Base-by-base conservation (phyloP, 345 rosid genomes). In the Physaria fendleri region DNA sequence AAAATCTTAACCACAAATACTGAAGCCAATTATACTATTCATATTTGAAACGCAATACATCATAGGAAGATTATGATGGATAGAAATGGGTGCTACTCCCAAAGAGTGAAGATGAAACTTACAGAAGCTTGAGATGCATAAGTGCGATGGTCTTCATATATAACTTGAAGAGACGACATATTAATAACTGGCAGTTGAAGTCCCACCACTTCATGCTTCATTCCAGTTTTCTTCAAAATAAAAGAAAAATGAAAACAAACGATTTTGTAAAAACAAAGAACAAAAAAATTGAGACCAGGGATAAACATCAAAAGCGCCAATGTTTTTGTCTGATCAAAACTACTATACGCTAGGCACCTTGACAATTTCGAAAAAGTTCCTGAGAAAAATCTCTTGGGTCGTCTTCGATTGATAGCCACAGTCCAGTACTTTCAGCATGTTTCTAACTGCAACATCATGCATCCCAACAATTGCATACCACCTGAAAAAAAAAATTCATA, bases 121-220 rank as follows among this genome's bases (percentile, higher is more conserved):
- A 93, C 99, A 63, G 88, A 85, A 51, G 82, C 77, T 67, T 81
- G 65, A 21, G 96, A 83, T 46, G 95, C 96, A 74, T 82, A 85
- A 16, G 99, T 93, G 66, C 97, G 84, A 62, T 87, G 95, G 75
- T 93, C 99, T 74, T 93, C 96, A 74, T 78, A 87, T 63, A 82
- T 38, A 41, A 93, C 82, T 79, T 80, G 87, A 42, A 90, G 91
- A 11, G 99, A 87, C 48, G 92, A 82, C 65, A 71, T 64, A 32
- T 81, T 74, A 76, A 93, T 79, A 51, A 83, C 76, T 59, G 99
- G 99, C 74, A 93, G 74, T 74, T 81, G 82, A 68, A 83, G 82
- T 69, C 72, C 81, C 68, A 81, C 73, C 57, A 81, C 85, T 71
- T 93, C 92, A 65, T 81, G 89, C 62, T 82, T 77, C 79, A 76